phyloP scores from a whole-genome alignment of 768 basidiomycete species.

The Termitomyces sp. region DNA sequence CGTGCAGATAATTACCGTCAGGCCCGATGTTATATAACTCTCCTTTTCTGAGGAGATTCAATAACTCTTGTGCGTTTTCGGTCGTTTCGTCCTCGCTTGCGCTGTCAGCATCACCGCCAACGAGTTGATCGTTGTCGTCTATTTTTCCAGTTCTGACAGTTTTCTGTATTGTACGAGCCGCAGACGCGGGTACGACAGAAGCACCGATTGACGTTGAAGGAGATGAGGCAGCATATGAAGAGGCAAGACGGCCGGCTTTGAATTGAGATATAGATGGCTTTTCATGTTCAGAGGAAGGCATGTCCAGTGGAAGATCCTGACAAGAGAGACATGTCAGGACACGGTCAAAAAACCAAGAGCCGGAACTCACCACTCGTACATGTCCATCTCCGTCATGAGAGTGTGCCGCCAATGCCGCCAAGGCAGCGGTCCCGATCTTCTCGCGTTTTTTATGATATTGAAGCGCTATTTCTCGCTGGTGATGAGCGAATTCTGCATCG shows the following conservation, averaged over 20 bases:
- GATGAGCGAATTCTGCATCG: slow-evolving; percentile 57
- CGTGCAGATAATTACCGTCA: slow-evolving; percentile 28
- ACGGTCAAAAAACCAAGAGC: neutral
- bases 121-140: slow-evolving; percentile 39
- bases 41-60: slow-evolving; percentile 46
- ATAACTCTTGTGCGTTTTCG: slow-evolving; percentile 40
- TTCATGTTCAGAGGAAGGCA: slow-evolving; percentile 31
- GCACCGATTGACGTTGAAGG: slow-evolving; percentile 34
- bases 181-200: slow-evolving; percentile 37
- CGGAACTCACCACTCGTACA: slow-evolving; percentile 30
- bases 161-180: slow-evolving; percentile 41
- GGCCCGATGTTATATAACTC: slow-evolving; percentile 51
- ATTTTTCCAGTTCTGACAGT: slow-evolving; percentile 54
- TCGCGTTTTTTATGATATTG: slow-evolving; percentile 63
- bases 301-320: slow-evolving; percentile 39
- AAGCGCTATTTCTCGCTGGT: slow-evolving; percentile 70
- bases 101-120: slow-evolving; percentile 49
- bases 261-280: slow-evolving; percentile 60
- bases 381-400: slow-evolving; percentile 36
- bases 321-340: neutral
- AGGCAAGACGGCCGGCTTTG: slow-evolving; percentile 50
- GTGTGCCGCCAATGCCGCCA: slow-evolving; percentile 44
- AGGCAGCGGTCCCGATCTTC: slow-evolving; percentile 48
- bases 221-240: slow-evolving; percentile 36
- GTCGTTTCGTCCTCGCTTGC: slow-evolving; percentile 51